Conservation (phyloP, 352 stramenopile species). For the Phytopythium delawarense region DNA sequence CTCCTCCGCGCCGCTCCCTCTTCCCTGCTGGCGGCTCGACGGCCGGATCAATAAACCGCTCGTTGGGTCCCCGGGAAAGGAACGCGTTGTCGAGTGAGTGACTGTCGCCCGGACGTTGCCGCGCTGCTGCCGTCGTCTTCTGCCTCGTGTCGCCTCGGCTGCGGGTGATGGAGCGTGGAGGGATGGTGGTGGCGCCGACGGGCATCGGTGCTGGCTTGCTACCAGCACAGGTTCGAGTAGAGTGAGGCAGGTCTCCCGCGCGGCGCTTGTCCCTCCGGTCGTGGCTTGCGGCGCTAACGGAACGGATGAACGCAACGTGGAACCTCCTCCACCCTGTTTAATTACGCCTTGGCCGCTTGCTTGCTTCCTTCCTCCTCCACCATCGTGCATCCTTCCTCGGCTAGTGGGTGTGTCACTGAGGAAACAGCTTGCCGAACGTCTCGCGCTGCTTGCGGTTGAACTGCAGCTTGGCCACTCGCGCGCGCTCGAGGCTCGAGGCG, state of each 20-base stretch:
- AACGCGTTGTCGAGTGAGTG: not conserved
- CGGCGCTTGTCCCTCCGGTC: constrained; percentile 16
- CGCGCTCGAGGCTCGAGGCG: constrained; percentile 25
- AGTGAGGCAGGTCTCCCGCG: constrained; percentile 22
- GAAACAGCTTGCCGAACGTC: constrained; percentile 34
- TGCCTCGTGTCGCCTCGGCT: not conserved
- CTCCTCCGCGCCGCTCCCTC: not conserved
- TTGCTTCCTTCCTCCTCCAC: constrained; percentile 1
- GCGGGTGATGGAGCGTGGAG: not conserved
- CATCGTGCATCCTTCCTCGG: constrained; percentile 3
- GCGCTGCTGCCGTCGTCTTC: not conserved
- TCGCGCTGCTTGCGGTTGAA: constrained; percentile 36
- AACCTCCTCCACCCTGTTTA: constrained; percentile 57
- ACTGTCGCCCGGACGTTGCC: not conserved
- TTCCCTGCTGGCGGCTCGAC: not conserved
- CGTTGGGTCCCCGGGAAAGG: not conserved
- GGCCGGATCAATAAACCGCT: not conserved
- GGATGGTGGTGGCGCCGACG: constrained; percentile 6
- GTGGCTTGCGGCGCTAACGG: constrained; percentile 6
- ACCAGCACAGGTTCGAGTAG: constrained; percentile 23
- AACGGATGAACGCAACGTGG: constrained; percentile 17
- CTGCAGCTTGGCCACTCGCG: constrained; percentile 26
- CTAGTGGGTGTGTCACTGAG: not conserved
- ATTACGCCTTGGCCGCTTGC: constrained; percentile 21
- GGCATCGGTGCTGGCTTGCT: constrained; percentile 10